Evolutionary conservation across 75 land plant genomes (phyloP).

Genomic region (Cunninghamia lanceolata): DNA sequence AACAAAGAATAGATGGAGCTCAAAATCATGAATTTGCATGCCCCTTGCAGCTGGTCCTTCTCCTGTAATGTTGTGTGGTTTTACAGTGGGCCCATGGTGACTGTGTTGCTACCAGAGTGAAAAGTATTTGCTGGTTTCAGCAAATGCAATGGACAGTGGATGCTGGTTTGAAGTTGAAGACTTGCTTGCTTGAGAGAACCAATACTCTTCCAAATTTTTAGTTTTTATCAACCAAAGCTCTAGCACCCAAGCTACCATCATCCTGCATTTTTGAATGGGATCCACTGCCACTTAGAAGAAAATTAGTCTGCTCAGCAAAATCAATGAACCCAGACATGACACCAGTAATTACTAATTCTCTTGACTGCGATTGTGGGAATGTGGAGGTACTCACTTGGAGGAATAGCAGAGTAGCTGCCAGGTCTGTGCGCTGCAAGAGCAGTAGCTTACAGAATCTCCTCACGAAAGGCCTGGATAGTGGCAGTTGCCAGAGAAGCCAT

Average conservation of each 20-base stretch:
- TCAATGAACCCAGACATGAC: background rate
- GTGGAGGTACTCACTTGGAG: background rate
- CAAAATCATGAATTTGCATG: background rate
- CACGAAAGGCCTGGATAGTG: background rate
- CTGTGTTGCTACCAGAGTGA: background rate
- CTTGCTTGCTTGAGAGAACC: background rate
- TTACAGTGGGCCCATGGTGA: background rate
- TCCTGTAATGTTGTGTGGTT: background rate
- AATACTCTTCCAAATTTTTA: background rate
- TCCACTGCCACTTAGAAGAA: background rate
- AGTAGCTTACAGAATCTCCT: background rate
- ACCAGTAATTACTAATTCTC: background rate
- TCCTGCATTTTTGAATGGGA: background rate
- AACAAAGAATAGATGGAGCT: background rate
- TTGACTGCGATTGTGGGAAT: background rate
- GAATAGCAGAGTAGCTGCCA: background rate
- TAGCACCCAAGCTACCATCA: background rate
- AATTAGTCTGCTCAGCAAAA: background rate
- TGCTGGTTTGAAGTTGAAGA: background rate
- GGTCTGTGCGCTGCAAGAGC: background rate
- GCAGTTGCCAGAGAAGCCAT: background rate
- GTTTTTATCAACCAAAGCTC: background rate
- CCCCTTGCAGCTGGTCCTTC: background rate
- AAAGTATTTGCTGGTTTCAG: background rate
- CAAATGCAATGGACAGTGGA: background rate